phyloP scores from a whole-genome alignment of 2,329 filamentous ascomycete species.

The Neofusicoccum ribis region DNA sequence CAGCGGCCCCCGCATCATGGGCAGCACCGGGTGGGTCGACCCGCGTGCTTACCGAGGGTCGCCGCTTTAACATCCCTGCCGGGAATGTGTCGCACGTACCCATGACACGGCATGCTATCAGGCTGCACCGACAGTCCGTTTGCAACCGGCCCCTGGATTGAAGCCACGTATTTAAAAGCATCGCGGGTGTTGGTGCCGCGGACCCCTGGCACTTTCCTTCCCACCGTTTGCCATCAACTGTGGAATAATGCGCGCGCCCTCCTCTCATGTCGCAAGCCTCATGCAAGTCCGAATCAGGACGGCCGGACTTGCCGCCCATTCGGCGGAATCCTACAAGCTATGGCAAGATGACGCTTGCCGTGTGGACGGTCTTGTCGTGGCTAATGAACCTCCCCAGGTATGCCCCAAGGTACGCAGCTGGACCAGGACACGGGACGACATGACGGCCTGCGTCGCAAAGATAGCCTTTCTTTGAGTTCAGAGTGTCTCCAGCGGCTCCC shows the following conservation, averaged over 20 bases:
- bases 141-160: not conserved
- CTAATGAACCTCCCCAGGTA: not conserved
- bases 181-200: not conserved
- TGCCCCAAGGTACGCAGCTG: not conserved
- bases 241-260: not conserved
- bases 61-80: not conserved
- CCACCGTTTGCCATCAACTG: not conserved
- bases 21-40: not conserved
- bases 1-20: not conserved
- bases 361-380: not conserved
- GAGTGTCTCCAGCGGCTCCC: not conserved
- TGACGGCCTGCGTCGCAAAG: not conserved
- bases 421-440: not conserved
- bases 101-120: too few species aligned
- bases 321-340: not conserved
- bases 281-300: not conserved
- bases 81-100: not conserved
- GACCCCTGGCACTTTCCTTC: not conserved
- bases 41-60: not conserved
- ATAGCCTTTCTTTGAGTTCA: not conserved
- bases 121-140: too few species aligned
- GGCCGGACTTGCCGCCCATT: not conserved
- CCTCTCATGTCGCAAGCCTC: not conserved
- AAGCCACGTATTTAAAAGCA: constrained; percentile 2
- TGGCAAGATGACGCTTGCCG: not conserved